These are phyloP conservation scores for Umbilicus rupestris DNA, from an alignment of 164 flowering plant genomes.

Conservation along the genomic window DNA sequence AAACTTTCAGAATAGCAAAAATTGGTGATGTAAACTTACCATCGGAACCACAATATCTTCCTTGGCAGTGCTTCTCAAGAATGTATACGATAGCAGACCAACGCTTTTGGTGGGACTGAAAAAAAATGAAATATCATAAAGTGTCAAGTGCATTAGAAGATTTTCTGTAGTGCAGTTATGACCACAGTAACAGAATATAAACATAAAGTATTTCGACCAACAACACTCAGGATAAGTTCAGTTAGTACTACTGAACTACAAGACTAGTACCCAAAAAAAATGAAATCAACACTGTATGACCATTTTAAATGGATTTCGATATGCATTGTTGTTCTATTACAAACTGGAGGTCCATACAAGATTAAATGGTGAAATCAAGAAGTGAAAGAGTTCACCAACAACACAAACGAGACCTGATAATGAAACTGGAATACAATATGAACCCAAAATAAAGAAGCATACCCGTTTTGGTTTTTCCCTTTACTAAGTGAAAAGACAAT, in stretches of 20 bases:
- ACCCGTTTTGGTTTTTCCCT: slow-evolving; percentile 70
- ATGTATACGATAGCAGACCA: slow-evolving; percentile 81
- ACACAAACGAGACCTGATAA: not conserved
- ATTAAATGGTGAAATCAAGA: not conserved
- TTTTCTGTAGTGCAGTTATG: not conserved
- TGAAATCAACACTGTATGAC: no score
- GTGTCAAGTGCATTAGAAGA: not conserved
- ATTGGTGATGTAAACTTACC: slow-evolving; percentile 25
- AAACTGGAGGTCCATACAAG: not conserved
- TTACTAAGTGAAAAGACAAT: slow-evolving; percentile 79
- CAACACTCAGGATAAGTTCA: not conserved
- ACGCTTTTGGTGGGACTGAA: slow-evolving; percentile 71
- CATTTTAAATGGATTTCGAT: no score
- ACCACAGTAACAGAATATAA: not conserved
- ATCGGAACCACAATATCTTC: slow-evolving; percentile 95
- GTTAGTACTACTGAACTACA: no score
- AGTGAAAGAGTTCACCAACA: not conserved
- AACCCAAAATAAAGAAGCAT: not conserved
- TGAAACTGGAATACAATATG: not conserved
- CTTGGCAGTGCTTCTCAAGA: slow-evolving; percentile 69
- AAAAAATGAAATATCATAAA: slow-evolving; percentile 12
- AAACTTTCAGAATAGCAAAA: not conserved
- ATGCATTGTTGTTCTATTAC: not conserved
- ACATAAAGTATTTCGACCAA: not conserved
- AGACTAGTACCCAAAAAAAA: no score